Percentiles rank a stretch among this genome's conserved stretches.
These are phyloP conservation scores for Trichoderma sp. DNA, from an alignment of 2,329 filamentous ascomycete species.

Conservation along the genomic window DNA sequence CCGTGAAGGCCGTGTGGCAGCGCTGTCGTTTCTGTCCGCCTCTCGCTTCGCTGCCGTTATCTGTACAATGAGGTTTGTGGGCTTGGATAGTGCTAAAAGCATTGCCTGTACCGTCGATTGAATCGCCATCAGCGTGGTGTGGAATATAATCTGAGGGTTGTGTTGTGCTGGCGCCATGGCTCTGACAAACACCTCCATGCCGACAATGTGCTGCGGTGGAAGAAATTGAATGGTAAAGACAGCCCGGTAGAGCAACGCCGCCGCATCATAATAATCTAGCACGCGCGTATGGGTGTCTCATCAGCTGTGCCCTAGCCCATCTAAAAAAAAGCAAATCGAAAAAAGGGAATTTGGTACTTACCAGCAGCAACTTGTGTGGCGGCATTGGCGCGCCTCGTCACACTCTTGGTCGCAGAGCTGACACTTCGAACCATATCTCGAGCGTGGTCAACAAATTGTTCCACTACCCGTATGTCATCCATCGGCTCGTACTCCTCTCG, in stretches of 20 bases:
- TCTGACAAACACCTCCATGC: conserved; percentile 71
- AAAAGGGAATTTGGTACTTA: conserved; percentile 39
- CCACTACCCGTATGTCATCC: conserved; percentile 81
- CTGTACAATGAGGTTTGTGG: conserved; percentile 72
- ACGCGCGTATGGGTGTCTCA: not conserved
- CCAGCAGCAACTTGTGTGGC: conserved; percentile 65
- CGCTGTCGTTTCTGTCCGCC: conserved; percentile 75
- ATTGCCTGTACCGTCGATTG: conserved; percentile 83
- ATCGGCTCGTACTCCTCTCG: conserved; percentile 87
- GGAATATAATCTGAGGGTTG: conserved; percentile 71
- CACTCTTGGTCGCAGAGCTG: conserved; percentile 78
- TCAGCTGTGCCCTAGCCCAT: not conserved
- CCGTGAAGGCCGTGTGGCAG: conserved; percentile 70
- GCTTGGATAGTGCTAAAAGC: conserved; percentile 74
- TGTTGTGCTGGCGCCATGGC: conserved; percentile 68
- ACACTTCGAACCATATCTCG: conserved; percentile 85
- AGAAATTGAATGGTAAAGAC: conserved; percentile 65
- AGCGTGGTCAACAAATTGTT: conserved; percentile 89
- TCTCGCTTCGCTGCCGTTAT: conserved; percentile 74
- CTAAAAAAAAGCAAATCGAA: no score
- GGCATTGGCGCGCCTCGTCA: conserved; percentile 77
- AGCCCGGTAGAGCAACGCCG: conserved; percentile 54
- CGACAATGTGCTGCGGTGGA: conserved; percentile 65
- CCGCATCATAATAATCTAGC: conserved; percentile 69
- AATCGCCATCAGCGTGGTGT: conserved; percentile 76